Conservation (phyloP, 202 grass and related monocot species). For the Digitaria exilis region DNA sequence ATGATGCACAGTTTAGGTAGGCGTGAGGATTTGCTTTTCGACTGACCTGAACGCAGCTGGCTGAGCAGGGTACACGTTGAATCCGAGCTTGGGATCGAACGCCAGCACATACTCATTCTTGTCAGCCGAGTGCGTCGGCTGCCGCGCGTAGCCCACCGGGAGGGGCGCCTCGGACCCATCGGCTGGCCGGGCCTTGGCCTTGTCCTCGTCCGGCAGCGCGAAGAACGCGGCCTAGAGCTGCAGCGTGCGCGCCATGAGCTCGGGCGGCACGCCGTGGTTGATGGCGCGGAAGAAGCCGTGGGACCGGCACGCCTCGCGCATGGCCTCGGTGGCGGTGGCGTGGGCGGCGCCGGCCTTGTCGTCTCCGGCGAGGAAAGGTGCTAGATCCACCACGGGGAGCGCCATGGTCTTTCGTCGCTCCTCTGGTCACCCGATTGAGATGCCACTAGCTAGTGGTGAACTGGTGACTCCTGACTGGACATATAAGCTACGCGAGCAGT, state of each 20-base stretch:
- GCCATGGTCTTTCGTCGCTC: neutral
- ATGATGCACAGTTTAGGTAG: neutral
- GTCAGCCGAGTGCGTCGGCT: constrained; percentile 50
- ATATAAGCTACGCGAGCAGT: too few relatives aligned
- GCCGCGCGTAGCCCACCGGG: constrained; percentile 48
- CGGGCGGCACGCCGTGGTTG: too few relatives aligned
- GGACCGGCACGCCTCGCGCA: constrained; percentile 45
- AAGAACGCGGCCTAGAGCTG: constrained; percentile 50
- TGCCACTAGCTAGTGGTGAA: too few relatives aligned
- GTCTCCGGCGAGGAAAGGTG: constrained; percentile 35
- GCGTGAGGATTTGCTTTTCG: neutral
- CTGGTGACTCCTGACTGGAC: too few relatives aligned
- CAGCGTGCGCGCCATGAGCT: constrained; percentile 48
- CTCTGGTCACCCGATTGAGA: neutral
- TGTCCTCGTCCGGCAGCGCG: constrained; percentile 50
- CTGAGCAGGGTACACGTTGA: constrained; percentile 50
- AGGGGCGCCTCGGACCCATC: constrained; percentile 33
- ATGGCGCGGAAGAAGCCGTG: constrained; percentile 65
- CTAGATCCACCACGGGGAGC: constrained; percentile 57
- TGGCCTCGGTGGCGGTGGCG: constrained; percentile 35
- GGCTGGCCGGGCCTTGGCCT: constrained; percentile 37
- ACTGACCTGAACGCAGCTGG: constrained; percentile 53
- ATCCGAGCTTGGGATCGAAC: constrained; percentile 41
- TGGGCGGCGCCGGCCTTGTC: neutral
- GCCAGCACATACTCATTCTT: constrained; percentile 70